Evolutionary conservation across 2,329 filamentous ascomycete species (phyloP).

Genomic region (Aspergillus quadricinctus): DNA sequence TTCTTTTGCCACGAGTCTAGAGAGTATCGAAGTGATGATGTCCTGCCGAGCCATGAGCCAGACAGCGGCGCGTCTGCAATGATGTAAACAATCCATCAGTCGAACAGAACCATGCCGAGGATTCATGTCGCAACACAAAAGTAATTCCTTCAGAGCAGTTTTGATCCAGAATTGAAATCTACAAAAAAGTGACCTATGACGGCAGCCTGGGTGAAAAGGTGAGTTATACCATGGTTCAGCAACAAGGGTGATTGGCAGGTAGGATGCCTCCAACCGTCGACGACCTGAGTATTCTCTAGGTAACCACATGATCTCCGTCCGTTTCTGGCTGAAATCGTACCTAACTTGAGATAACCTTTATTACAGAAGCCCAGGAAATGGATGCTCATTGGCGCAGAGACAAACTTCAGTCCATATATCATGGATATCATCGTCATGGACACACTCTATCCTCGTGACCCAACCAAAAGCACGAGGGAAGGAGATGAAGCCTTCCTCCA

Average conservation of each 20-base stretch:
- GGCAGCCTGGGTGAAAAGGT: neutral
- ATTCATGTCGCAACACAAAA: no score
- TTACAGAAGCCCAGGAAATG: neutral
- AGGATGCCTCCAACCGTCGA: neutral
- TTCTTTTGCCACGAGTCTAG: neutral
- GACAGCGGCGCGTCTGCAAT: neutral
- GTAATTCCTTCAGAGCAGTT: neutral
- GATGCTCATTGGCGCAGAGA: neutral
- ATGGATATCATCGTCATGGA: neutral
- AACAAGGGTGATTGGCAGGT: neutral
- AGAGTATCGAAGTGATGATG: no score
- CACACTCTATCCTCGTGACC: conserved; percentile 6
- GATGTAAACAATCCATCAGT: neutral
- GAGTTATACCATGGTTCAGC: neutral
- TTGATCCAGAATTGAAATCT: neutral
- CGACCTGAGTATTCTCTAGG: neutral
- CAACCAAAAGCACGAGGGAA: conserved; percentile 6
- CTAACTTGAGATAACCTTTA: neutral
- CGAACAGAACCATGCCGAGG: neutral
- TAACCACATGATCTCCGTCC: neutral
- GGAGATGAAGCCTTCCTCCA: neutral
- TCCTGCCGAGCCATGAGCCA: neutral
- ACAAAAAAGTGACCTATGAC: neutral
- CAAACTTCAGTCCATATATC: neutral
- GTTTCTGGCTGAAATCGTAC: neutral